Percentiles rank a stretch among this genome's conserved stretches.
Conservation (phyloP, 1,139 yeast species). For the Casaregolazyma lundiana region DNA sequence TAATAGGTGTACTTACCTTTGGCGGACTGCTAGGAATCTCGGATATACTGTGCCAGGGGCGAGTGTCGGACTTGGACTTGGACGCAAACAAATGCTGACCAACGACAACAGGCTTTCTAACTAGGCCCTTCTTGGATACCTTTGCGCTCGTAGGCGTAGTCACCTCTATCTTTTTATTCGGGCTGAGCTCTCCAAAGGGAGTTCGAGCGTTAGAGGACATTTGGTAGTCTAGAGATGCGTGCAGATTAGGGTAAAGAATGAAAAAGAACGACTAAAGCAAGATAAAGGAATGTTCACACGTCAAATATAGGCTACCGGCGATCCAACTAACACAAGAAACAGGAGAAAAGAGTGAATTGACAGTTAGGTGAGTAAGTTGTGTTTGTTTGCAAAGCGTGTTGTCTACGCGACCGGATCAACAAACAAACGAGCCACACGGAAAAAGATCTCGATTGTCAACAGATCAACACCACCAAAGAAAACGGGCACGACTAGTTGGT, state of each 20-base stretch:
- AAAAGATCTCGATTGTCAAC: neutral
- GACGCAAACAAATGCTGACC: constrained; percentile 8
- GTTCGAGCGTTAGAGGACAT: constrained; percentile 9
- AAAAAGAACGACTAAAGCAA: constrained; percentile 3
- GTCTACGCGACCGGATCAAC: constrained; percentile 1
- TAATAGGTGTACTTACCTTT: constrained; percentile 12
- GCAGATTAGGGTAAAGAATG: neutral
- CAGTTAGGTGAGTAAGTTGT: neutral
- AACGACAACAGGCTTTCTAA: neutral
- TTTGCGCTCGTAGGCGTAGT: neutral
- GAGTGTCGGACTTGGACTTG: neutral
- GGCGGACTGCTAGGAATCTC: constrained; percentile 7
- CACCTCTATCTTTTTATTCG: constrained; percentile 6
- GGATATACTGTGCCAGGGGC: neutral
- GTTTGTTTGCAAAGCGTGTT: neutral
- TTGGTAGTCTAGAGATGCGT: constrained; percentile 2
- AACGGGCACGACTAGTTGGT: no score
- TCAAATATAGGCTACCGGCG: neutral
- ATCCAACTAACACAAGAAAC: neutral
- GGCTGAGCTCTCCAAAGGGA: constrained; percentile 13
- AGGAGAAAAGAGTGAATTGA: neutral
- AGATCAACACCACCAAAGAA: neutral
- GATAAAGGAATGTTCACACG: neutral
- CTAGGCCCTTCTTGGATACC: neutral
- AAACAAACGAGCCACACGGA: neutral